Percentiles rank a stretch among this genome's conserved stretches.
Evolutionary conservation across 352 stramenopile species (phyloP).

Genomic region (Thalassiosira livingstoniorum): DNA sequence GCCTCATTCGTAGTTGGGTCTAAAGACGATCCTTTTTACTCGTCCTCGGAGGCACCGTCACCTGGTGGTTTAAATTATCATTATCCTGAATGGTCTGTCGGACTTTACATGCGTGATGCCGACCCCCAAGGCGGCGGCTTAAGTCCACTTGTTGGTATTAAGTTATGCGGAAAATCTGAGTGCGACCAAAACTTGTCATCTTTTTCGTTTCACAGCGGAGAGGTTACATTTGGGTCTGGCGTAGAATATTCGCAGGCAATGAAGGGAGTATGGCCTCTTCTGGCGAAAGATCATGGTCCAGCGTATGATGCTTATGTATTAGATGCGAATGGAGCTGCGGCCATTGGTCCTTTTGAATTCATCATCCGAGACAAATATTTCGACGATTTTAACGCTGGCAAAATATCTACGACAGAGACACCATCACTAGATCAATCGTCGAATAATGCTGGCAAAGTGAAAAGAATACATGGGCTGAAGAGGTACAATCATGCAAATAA

Average conservation of each 20-base stretch:
- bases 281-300: conserved; percentile 14
- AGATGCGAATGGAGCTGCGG: conserved; percentile 22
- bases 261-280: conserved; percentile 23
- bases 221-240: conserved; percentile 20
- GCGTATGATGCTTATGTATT: conserved; percentile 39
- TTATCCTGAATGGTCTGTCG: conserved; percentile 30
- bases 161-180: conserved; percentile 12
- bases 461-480: too few species aligned
- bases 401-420: too few species aligned
- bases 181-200: conserved; percentile 13
- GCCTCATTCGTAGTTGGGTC: conserved; percentile 23
- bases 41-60: conserved; percentile 14
- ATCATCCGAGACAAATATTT: conserved; percentile 7
- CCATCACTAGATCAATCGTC: too few species aligned
- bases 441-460: too few species aligned
- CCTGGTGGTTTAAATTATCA: conserved; percentile 1
- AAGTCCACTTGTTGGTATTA: conserved; percentile 28
- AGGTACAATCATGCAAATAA: too few species aligned
- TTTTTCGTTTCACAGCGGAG: background rate
- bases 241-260: conserved; percentile 9
- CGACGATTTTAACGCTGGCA: conserved; percentile 8
- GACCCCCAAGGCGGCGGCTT: conserved; percentile 35
- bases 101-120: conserved; percentile 43
- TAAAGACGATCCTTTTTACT: conserved; percentile 7
- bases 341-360: conserved; percentile 38